These are phyloP conservation scores for Crithidia fasciculata DNA, from an alignment of 208 protist genomes.

Conservation along the genomic window DNA sequence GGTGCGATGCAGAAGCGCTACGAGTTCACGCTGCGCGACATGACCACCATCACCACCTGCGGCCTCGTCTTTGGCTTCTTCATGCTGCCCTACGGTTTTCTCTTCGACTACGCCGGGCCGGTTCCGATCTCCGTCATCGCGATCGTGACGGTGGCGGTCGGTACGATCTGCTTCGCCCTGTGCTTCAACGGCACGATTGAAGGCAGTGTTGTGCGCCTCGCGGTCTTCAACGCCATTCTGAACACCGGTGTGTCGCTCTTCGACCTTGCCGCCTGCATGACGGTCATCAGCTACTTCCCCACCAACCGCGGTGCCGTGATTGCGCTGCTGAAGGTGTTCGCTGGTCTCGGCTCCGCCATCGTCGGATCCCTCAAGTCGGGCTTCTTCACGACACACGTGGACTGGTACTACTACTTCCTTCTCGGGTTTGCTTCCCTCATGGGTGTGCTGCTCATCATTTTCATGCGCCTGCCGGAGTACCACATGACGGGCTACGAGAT, in stretches of 20 bases:
- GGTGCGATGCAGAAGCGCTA: conserved; percentile 28
- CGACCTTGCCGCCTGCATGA: conserved; percentile 45
- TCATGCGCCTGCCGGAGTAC: conserved; percentile 66
- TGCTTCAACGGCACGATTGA: conserved; percentile 52
- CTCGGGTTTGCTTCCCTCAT: conserved; percentile 30
- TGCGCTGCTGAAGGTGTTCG: conserved; percentile 63
- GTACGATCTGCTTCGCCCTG: conserved; percentile 51
- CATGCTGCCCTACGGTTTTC: conserved; percentile 57
- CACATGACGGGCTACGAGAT: conserved; percentile 59
- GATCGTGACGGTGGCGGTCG: conserved; percentile 34
- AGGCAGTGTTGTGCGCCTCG: conserved; percentile 34
- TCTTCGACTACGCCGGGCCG: conserved; percentile 66
- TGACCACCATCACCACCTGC: conserved; percentile 60
- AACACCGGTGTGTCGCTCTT: conserved; percentile 41
- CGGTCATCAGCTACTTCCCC: conserved; percentile 50
- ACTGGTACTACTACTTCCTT: conserved; percentile 67
- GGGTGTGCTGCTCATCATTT: conserved; percentile 27
- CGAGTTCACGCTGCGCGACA: conserved; percentile 37
- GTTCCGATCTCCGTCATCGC: conserved; percentile 38
- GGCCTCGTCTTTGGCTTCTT: conserved; percentile 49
- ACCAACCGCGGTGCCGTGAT: conserved; percentile 60
- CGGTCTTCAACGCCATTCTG: conserved; percentile 57
- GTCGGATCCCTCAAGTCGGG: conserved; percentile 47
- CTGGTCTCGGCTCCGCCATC: conserved; percentile 63
- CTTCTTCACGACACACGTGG: conserved; percentile 47